These are phyloP conservation scores for Silene latifolia DNA, from an alignment of 148 eudicot genomes.

Conservation along the genomic window DNA sequence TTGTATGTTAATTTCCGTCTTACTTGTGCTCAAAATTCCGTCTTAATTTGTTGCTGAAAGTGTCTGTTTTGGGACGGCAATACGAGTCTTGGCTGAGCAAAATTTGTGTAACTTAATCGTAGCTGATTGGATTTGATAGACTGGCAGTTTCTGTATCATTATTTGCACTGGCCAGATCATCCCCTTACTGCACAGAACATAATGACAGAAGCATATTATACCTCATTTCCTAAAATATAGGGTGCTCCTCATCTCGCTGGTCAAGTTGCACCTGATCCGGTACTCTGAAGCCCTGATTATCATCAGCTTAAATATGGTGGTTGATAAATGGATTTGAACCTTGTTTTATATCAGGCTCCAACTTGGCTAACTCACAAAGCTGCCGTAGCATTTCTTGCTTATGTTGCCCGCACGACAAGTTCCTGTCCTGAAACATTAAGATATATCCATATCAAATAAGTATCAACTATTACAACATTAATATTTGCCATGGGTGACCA, in stretches of 20 bases:
- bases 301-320: slow-evolving; percentile 21
- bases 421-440: slow-evolving; percentile 50
- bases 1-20: too few species aligned
- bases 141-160: too few species aligned
- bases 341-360: slow-evolving; percentile 37
- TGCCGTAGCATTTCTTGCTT: slow-evolving; percentile 66
- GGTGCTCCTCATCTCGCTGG: slow-evolving; percentile 24
- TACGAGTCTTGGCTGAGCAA: too few species aligned
- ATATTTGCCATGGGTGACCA: neutral
- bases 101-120: too few species aligned
- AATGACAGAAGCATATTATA: slow-evolving; percentile 22
- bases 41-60: too few species aligned
- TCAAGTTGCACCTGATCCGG: slow-evolving; percentile 19
- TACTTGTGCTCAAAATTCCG: too few species aligned
- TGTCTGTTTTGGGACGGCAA: too few species aligned
- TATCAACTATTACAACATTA: neutral
- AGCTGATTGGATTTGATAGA: too few species aligned
- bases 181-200: too few species aligned
- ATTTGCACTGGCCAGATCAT: too few species aligned
- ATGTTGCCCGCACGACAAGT: slow-evolving; percentile 63
- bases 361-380: slow-evolving; percentile 59
- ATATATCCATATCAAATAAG: neutral
- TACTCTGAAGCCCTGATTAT: slow-evolving; percentile 30
- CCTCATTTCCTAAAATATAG: slow-evolving; percentile 37
- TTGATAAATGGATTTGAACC: slow-evolving; percentile 23